Base-by-base conservation (phyloP, 768 basidiomycete genomes). In the Chalciporus piperatus region DNA sequence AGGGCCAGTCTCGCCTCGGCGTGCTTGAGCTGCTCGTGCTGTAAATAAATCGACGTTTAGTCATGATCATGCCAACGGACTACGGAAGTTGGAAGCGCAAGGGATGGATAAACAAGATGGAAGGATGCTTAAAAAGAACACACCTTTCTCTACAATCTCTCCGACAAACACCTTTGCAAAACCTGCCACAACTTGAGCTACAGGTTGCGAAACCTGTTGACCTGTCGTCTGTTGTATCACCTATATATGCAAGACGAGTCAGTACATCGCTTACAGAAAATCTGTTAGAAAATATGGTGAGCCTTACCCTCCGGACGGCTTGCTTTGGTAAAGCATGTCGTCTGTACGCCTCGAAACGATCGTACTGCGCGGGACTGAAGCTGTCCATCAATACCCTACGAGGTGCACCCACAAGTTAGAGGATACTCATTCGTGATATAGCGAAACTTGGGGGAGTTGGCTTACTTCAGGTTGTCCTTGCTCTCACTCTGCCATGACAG, bases 151-250 rank as follows among this genome's bases (percentile, higher is more conserved):
- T 16, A 94, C 80, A 6, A 96, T 89, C 67, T 95, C 92, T 3
- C 93, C 93, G 3, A 96, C 91, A 54, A 94, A 96, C 0, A 96
- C 91, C 63, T 95, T 96, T 13, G 82, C 79, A 51, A 96, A 88
- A 54, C 93, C 93, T 6, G 92, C 91, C 3, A 95, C 87, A 40
- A 94, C 83, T 56, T 93, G 92, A 2, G 92, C 87, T 5, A 95
- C 88, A 3, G 90, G 89, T 59, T 86, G 84, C 4, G 91, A 91
- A 6, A 90, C 89, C 60, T 92, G 88, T 52, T 91, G 86, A 14
- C 85, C 85, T 0, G 85, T 74, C 1, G 82, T 80, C 68, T 92
- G 88, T 62, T 92, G 90, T 55, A 96, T 88, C 28, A 92, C 83
- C 90, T 93, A 48, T 30, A 27, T 16, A 28, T 4, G 2, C 42